Evolutionary conservation across 805 yeast species (phyloP).

Genomic region (Myxozyma geophila): DNA sequence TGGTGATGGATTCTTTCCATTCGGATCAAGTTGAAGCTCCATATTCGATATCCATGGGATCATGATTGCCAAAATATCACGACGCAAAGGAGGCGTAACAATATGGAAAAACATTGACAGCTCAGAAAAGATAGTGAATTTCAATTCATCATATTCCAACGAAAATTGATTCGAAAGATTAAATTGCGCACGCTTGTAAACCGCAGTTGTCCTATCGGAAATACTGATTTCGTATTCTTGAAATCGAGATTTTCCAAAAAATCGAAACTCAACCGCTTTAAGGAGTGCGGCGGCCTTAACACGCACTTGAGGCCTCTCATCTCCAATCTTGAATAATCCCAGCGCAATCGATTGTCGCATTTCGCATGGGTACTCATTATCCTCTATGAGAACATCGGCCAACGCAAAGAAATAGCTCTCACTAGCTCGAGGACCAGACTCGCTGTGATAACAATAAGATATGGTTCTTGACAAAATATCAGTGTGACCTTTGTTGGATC

Average conservation of each 20-base stretch:
- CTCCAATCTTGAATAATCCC: slow-evolving; percentile 78
- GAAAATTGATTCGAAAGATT: slow-evolving; percentile 79
- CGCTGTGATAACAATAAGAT: slow-evolving; percentile 69
- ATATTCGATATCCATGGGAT: slow-evolving; percentile 93
- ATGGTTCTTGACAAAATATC: slow-evolving; percentile 63
- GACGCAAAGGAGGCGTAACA: slow-evolving; percentile 62
- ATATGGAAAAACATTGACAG: slow-evolving; percentile 69
- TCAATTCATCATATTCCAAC: slow-evolving; percentile 58
- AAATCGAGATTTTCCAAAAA: slow-evolving; percentile 59
- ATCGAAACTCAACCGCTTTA: slow-evolving; percentile 63
- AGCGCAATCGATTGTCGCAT: slow-evolving; percentile 74
- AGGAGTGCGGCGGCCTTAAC: slow-evolving; percentile 73
- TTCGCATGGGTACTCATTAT: slow-evolving; percentile 54
- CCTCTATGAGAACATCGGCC: slow-evolving; percentile 63
- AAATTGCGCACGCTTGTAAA: slow-evolving; percentile 83
- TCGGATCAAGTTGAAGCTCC: slow-evolving; percentile 58
- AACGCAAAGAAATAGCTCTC: slow-evolving; percentile 74
- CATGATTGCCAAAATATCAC: slow-evolving; percentile 78
- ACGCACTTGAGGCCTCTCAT: slow-evolving; percentile 69
- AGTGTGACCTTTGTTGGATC: slow-evolving; percentile 59
- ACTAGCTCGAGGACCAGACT: slow-evolving; percentile 55
- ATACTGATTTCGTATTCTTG: slow-evolving; percentile 70
- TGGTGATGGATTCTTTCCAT: slow-evolving; percentile 48
- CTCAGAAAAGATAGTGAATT: slow-evolving; percentile 68
- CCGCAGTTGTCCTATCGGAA: slow-evolving; percentile 74